These are phyloP conservation scores for Ilyonectria mors-panacis DNA, from an alignment of 2,329 filamentous ascomycete species.

Conservation along the genomic window DNA sequence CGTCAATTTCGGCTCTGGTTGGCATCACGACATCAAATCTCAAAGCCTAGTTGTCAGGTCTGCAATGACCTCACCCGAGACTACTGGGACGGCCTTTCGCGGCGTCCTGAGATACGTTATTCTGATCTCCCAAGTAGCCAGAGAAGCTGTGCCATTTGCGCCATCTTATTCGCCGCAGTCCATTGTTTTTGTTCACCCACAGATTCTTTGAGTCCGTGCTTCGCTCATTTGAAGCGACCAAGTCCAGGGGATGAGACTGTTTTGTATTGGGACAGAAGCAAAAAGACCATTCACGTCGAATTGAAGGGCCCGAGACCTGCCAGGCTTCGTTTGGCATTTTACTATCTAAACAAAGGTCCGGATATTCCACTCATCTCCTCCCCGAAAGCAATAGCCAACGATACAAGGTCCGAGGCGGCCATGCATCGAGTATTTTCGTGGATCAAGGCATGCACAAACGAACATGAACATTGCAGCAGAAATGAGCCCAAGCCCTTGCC, in stretches of 20 bases:
- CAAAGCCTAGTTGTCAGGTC: neutral
- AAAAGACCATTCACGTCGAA: constrained; percentile 3
- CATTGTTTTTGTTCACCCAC: constrained; percentile 16
- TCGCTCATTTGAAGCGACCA: constrained; percentile 16
- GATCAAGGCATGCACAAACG: constrained; percentile 22
- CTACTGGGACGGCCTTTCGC: neutral
- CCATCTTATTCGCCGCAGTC: constrained; percentile 13
- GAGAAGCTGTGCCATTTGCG: constrained; percentile 14
- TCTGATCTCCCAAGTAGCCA: neutral
- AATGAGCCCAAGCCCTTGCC: constrained; percentile 23
- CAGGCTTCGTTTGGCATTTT: constrained; percentile 28
- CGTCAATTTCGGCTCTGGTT: neutral
- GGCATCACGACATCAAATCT: neutral
- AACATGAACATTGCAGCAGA: constrained; percentile 28
- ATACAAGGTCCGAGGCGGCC: constrained; percentile 28
- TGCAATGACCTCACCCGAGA: constrained; percentile 8
- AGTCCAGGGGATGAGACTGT: constrained; percentile 8
- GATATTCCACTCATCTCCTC: constrained; percentile 17
- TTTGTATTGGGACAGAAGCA: constrained; percentile 16
- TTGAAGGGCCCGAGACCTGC: neutral
- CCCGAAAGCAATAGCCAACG: constrained; percentile 24
- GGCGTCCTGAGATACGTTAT: neutral
- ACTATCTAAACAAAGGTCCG: constrained; percentile 10
- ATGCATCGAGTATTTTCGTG: constrained; percentile 27
- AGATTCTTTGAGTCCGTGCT: constrained; percentile 4